Base-by-base conservation (phyloP, 2,329 filamentous ascomycete species). In the Chaetomium strumarium region DNA sequence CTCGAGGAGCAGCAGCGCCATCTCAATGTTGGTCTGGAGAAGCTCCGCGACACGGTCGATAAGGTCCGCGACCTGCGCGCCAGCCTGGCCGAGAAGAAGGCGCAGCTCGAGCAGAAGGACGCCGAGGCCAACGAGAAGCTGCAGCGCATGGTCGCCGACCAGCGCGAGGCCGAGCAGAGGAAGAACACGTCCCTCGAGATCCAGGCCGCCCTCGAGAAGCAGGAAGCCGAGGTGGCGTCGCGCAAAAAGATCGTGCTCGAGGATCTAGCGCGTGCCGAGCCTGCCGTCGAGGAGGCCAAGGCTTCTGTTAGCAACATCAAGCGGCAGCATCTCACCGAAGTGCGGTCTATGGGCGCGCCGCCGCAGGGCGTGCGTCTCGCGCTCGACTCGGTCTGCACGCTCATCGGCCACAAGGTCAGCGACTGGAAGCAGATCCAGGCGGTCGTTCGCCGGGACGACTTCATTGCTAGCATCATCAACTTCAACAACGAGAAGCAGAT, bases 261-360 rank as follows among this genome's bases (percentile, higher is more conserved):
- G 61, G 93, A 99, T 73, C 76, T 99, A 54, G 92, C 90, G 30
- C 86, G 83, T 66, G 93, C 93, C 13, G 92, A 97, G 67, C 93
- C 93, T 9, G 93, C 93, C 45, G 93, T 99, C 50, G 74, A 88
- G 57, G 90, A 95, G 70, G 93, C 93, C 45, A 89, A 93, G 74
- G 89, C 90, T 68, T 96, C 91, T 72, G 95, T 99, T 70, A 93
- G 88, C 75, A 96, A 95, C 75, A 99, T 99, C 75, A 99, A 97
- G 76, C 84, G 88, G 66, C 90, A 96, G 68, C 93, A 99, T 70
- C 78, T 99, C 59, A 96, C 91, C 12, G 93, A 99, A 83, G 92
- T 99, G 46, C 84, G 93, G 66, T 96, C 92, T 59, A 97, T 99
- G 93, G 84, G 85, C 60, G 95, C 90, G 63, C 93, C 93, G 7